Percentiles rank a stretch among this genome's conserved stretches.
Conservation (phyloP, 805 yeast genomes). For the Nakazawaea ambrosiae region DNA sequence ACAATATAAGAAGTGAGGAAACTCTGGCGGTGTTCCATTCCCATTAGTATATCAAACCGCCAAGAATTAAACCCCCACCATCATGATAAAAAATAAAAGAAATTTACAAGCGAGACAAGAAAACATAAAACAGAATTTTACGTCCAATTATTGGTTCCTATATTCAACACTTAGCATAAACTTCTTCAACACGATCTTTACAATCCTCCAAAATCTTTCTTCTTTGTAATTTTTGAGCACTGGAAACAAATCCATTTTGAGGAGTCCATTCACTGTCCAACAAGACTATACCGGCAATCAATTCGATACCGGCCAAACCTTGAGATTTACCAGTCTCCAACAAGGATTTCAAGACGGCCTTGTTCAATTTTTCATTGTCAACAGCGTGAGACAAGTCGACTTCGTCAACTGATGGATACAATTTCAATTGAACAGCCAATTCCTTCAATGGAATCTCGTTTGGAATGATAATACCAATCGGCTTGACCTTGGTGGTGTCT, state of each 20-base stretch:
- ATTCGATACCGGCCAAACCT: conserved; percentile 82
- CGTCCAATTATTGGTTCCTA: too few species aligned
- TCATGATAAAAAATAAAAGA: too few species aligned
- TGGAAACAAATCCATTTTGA: conserved; percentile 85
- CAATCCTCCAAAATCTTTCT: conserved; percentile 73
- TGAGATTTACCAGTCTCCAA: conserved; percentile 71
- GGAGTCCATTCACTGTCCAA: conserved; percentile 97
- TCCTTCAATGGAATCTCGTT: conserved; percentile 58
- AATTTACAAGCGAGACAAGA: too few species aligned
- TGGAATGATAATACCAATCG: conserved; percentile 86
- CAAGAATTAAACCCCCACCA: too few species aligned
- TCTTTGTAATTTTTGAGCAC: conserved; percentile 96
- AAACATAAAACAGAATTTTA: too few species aligned
- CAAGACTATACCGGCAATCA: conserved; percentile 70
- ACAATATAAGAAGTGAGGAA: too few species aligned
- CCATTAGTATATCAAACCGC: too few species aligned
- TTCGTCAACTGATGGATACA: conserved; percentile 35
- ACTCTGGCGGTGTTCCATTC: too few species aligned
- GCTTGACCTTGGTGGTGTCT: conserved; percentile 80
- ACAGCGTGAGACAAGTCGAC: conserved; percentile 40
- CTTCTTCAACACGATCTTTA: conserved; percentile 56
- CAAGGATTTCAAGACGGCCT: conserved; percentile 50
- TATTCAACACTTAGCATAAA: too few species aligned
- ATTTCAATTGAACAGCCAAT: conserved; percentile 50
- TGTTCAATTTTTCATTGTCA: conserved; percentile 47